Evolutionary conservation across 805 yeast genomes (phyloP), one percentile per base, ranked within the genome.

Genomic region (Teunomyces atbi): DNA sequence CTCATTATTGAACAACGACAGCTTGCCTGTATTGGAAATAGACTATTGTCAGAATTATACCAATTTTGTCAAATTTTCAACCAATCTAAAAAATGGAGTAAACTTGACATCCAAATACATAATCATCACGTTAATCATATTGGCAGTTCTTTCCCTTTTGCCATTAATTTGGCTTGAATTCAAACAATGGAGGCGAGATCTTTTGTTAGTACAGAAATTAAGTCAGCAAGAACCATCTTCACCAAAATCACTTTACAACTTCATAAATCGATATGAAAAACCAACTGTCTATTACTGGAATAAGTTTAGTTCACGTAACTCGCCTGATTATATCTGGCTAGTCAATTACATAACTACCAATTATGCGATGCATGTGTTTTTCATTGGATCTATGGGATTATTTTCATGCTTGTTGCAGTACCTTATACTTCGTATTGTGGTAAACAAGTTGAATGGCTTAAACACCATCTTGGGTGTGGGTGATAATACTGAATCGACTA

Each of bases 331-430:
- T 15, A 18, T 28, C 7, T 49, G 55, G 55, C 5, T 51, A 6
- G 15, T 45, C 1, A 49, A 33, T 37, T 83, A 84, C 58, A 52
- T 76, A n/a, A 60, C 79, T 2, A 77, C 89, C 1, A 65, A 74
- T 2, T 71, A 79, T 10, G 78, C 91, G 0, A 46, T 76, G 1
- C 55, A 75, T 0, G 55, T 83, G 0, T 58, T 88, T 1, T 61
- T 77, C 1, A 51, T 88, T 0, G 86, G 85, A 0, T 4, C 83
- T 0, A 65, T 78, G 12, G 94, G 94, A 0, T 45, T 86, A 0
- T 10, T 78, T 0, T 62, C 81, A 1, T 78, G 83, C 13, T 44
- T 74, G 1, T 58, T 83, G 1, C 96, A 89, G 61, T 73, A 64
- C 23, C 56, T 74, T 2, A 56, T 88, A 0, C 53, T 86, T 2